Conservation (phyloP, 148 eudicot genomes). For the Fagopyrum esculentum region DNA sequence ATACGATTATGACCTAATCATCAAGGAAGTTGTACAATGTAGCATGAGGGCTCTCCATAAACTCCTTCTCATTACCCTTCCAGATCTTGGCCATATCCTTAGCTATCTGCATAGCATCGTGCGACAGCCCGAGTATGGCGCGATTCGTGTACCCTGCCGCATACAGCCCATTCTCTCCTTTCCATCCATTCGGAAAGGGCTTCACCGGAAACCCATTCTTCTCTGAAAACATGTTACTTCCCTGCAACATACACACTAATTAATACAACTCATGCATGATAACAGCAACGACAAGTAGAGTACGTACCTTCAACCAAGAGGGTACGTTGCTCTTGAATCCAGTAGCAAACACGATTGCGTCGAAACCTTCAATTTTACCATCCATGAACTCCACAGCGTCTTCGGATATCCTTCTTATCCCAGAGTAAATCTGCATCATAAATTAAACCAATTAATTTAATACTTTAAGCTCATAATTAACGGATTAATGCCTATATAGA, state of each 20-base stretch:
- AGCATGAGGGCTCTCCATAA: constrained; percentile 4
- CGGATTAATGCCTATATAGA: too few species aligned
- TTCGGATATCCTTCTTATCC: constrained; percentile 37
- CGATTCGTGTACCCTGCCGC: constrained; percentile 69
- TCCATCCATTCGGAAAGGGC: constrained; percentile 73
- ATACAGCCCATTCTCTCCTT: constrained; percentile 66
- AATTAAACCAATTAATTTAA: neutral
- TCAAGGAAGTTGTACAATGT: neutral
- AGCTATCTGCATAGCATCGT: constrained; percentile 53
- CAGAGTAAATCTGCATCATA: constrained; percentile 35
- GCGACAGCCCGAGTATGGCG: constrained; percentile 58
- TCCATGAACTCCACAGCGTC: constrained; percentile 48
- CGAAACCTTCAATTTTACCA: constrained; percentile 44
- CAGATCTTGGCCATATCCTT: constrained; percentile 48
- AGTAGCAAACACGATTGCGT: constrained; percentile 60
- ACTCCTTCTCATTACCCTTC: constrained; percentile 22
- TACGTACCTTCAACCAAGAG: constrained; percentile 57
- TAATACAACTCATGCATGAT: too few species aligned
- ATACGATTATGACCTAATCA: neutral
- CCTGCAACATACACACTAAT: constrained; percentile 20
- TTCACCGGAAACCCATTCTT: constrained; percentile 55
- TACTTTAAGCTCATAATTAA: too few species aligned
- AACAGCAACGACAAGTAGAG: too few species aligned
- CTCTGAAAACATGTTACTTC: constrained; percentile 38
- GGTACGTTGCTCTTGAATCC: constrained; percentile 76